A percentile compares a stretch with the other conserved stretches of the same genome.
phyloP scores from a whole-genome alignment of 1,284 basidiomycete genomes.

The Apiotrichum brassicae region DNA sequence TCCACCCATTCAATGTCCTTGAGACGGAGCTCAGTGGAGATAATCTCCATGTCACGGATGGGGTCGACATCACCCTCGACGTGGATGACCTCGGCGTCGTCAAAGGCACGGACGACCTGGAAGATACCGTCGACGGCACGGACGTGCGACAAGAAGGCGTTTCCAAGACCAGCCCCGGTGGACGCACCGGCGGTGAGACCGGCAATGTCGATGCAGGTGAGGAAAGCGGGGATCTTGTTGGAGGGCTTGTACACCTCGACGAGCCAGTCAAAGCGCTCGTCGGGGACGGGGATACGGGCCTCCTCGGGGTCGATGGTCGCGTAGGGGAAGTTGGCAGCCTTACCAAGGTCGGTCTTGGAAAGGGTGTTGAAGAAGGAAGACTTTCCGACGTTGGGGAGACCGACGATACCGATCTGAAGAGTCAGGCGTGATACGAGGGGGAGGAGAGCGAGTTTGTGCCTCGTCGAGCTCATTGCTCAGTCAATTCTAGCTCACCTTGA shows the following conservation, averaged over 20 bases:
- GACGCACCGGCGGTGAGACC: constrained; percentile 95
- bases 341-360: constrained; percentile 85
- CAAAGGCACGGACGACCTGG: constrained; percentile 96
- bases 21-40: constrained; percentile 82
- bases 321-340: constrained; percentile 97
- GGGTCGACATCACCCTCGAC: constrained; percentile 98
- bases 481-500: constrained; percentile 47
- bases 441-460: no score
- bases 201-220: constrained; percentile 98
- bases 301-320: constrained; percentile 86
- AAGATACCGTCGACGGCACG: constrained; percentile 99
- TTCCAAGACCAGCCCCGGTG: constrained; percentile 95
- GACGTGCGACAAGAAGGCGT: constrained; percentile 95
- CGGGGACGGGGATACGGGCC: constrained; percentile 95
- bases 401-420: constrained; percentile 87
- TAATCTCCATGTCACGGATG: constrained; percentile 95
- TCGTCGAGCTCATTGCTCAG: no score
- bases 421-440: background rate
- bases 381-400: constrained; percentile 90
- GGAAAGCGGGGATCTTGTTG: constrained; percentile 82
- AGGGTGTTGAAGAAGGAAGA: constrained; percentile 93
- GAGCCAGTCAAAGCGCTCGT: constrained; percentile 91
- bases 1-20: constrained; percentile 99
- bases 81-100: constrained; percentile 97
- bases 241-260: constrained; percentile 84